These are phyloP conservation scores for Bipolaris cookei DNA, from an alignment of 2,329 filamentous ascomycete species.

Conservation along the genomic window DNA sequence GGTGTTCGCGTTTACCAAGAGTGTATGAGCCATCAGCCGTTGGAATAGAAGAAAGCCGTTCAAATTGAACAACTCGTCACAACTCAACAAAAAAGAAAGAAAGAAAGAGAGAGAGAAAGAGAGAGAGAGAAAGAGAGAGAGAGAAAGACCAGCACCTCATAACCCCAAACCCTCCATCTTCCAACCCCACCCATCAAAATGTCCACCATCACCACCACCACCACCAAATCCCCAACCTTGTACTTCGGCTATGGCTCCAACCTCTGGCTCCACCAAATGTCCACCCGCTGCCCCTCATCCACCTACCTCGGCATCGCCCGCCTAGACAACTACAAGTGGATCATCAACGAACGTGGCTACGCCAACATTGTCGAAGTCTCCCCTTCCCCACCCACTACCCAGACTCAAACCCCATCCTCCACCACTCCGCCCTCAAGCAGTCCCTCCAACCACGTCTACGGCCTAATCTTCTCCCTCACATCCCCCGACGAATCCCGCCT, in stretches of 20 bases:
- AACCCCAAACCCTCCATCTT: neutral
- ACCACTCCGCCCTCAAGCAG: neutral
- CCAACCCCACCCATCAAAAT: no score
- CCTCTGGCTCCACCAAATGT: conserved; percentile 71
- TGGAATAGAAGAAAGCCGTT: neutral
- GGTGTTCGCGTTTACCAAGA: no score
- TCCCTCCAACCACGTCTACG: conserved; percentile 48
- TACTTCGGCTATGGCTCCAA: conserved; percentile 78
- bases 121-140: no score
- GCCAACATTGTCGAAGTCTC: conserved; percentile 65
- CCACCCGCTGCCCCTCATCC: conserved; percentile 63
- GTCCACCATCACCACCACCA: no score
- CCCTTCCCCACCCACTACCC: neutral
- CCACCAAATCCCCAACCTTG: conserved; percentile 42
- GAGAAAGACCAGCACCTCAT: no score
- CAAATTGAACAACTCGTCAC: neutral
- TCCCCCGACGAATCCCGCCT: conserved; percentile 38
- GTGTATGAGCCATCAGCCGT: neutral
- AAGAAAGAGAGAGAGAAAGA: no score
- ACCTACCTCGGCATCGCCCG: conserved; percentile 63
- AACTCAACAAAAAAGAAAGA: no score
- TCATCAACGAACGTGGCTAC: conserved; percentile 71
- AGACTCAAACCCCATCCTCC: neutral
- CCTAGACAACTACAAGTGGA: conserved; percentile 65
- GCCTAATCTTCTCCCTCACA: conserved; percentile 42